Conservation (phyloP, 805 yeast species). For the Brettanomyces nanus region DNA sequence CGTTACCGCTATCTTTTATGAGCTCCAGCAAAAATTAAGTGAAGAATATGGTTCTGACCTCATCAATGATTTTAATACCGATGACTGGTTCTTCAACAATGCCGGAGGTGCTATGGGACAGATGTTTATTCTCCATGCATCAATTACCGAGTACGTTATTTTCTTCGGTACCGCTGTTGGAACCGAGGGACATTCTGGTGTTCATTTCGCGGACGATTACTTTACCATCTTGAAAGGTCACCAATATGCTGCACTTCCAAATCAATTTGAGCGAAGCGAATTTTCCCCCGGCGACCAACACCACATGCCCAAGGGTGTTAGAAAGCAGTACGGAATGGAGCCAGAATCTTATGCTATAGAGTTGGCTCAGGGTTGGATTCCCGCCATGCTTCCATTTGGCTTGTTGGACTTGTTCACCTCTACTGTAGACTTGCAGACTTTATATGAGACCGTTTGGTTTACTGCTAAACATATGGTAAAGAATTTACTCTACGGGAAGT, state of each 20-base stretch:
- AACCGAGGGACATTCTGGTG: conserved; percentile 93
- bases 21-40: conserved; percentile 50
- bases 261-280: conserved; percentile 55
- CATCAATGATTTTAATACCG: conserved; percentile 62
- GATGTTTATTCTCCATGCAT: conserved; percentile 92
- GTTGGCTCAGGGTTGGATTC: conserved; percentile 98
- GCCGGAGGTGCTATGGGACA: conserved; percentile 99
- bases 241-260: conserved; percentile 65
- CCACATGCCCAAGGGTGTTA: conserved; percentile 61
- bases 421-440: conserved; percentile 69
- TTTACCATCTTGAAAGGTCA: conserved; percentile 82
- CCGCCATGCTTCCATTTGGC: conserved; percentile 96
- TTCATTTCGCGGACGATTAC: conserved; percentile 96
- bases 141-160: conserved; percentile 85
- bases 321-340: conserved; percentile 84
- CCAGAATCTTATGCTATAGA: conserved; percentile 81
- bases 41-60: conserved; percentile 56
- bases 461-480: conserved; percentile 74
- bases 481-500: conserved; percentile 63
- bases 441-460: conserved; percentile 58
- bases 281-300: conserved; percentile 85
- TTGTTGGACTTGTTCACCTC: conserved; percentile 71
- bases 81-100: conserved; percentile 93
- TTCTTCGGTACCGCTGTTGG: conserved; percentile 91
- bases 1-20: conserved; percentile 54